A percentile compares a stretch with the other conserved stretches of the same genome.
These are phyloP conservation scores for Amanita inopinata DNA, from an alignment of 768 basidiomycete species.

Conservation along the genomic window DNA sequence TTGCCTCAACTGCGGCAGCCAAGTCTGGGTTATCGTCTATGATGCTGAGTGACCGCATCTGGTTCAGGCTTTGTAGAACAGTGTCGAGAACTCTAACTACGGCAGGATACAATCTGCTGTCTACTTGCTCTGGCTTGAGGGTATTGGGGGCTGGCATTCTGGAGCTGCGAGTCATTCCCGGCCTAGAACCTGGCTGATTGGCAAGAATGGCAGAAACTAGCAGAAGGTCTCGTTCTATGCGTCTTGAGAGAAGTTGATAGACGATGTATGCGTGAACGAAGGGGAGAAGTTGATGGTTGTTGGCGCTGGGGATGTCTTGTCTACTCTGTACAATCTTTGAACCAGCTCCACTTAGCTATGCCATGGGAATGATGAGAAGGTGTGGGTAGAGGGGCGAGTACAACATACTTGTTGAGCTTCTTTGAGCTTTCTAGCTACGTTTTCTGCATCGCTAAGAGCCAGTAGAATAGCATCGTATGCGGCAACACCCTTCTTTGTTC, in stretches of 20 bases:
- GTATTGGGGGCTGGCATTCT: constrained; percentile 21
- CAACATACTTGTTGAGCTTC: constrained; percentile 72
- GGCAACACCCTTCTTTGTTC: constrained; percentile 67
- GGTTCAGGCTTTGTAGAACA: constrained; percentile 72
- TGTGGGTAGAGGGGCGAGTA: not conserved
- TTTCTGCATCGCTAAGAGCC: constrained; percentile 85
- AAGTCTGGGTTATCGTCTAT: constrained; percentile 87
- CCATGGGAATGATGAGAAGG: not conserved
- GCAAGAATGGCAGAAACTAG: constrained; percentile 58
- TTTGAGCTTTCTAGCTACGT: constrained; percentile 65
- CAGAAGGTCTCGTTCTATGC: constrained; percentile 83
- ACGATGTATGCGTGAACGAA: constrained; percentile 84
- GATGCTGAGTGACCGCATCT: constrained; percentile 74
- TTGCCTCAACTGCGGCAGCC: constrained; percentile 65
- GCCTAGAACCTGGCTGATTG: constrained; percentile 26
- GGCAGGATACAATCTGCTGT: constrained; percentile 71
- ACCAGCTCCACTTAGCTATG: constrained; percentile 13
- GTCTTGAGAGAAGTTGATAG: constrained; percentile 78
- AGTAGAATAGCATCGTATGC: constrained; percentile 81
- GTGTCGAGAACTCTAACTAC: constrained; percentile 85
- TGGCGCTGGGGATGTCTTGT: constrained; percentile 37
- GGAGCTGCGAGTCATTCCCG: constrained; percentile 12
- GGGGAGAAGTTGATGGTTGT: constrained; percentile 25
- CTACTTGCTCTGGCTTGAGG: constrained; percentile 36
- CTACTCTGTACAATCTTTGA: constrained; percentile 29